Conservation (phyloP, 306 rosid species). For the Fragaria vesca region DNA sequence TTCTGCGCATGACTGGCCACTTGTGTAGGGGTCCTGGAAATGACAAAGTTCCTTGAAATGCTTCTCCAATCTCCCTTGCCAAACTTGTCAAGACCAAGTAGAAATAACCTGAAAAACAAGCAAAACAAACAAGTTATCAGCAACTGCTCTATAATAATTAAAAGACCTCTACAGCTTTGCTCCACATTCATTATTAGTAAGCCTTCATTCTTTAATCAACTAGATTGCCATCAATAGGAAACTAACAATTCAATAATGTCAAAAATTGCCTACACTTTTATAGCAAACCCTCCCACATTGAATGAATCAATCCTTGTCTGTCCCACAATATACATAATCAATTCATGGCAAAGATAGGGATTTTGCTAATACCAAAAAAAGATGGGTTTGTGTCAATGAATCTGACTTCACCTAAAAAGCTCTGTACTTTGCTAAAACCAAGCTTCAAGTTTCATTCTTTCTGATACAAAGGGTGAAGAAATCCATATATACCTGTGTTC, state of each 20-base stretch:
- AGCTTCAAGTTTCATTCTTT: background rate
- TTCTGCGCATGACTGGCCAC: conserved; percentile 99
- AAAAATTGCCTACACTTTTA: background rate
- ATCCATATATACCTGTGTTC: conserved; percentile 76
- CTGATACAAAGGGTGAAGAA: background rate
- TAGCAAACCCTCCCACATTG: background rate
- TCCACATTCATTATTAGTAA: background rate
- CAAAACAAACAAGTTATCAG: conserved; percentile 7
- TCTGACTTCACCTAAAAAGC: conserved; percentile 8
- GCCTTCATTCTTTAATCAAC: background rate
- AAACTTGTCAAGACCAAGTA: conserved; percentile 94
- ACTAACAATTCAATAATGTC: background rate
- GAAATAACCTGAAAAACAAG: conserved; percentile 64
- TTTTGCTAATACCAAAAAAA: background rate
- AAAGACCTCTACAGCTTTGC: background rate
- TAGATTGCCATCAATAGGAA: background rate
- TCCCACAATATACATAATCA: background rate
- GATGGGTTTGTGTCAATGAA: background rate
- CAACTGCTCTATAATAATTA: background rate
- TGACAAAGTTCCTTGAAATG: conserved; percentile 91
- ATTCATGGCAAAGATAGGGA: background rate
- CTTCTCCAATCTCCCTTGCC: conserved; percentile 99
- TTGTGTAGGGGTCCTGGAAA: conserved; percentile 97
- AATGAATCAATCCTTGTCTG: background rate
- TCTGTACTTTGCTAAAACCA: background rate